Conservation (phyloP, 805 yeast species). For the Candida silvatica region DNA sequence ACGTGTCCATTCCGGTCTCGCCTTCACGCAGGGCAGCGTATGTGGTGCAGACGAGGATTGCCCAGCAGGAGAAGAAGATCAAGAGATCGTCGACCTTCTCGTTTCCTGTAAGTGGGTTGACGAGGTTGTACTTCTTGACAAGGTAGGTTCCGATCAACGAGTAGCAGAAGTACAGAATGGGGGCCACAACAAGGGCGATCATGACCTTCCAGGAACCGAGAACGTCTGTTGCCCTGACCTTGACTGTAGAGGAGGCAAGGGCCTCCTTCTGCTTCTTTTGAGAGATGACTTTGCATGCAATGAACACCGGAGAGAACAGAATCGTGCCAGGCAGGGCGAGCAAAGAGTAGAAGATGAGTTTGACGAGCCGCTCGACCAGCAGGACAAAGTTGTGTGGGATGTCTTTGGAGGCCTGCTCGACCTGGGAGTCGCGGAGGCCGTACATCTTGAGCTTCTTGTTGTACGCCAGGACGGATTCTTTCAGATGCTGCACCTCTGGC, state of each 20-base stretch:
- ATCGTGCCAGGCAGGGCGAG: constrained; percentile 82
- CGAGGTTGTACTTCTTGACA: constrained; percentile 10
- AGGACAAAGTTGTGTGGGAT: constrained; percentile 41
- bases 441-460: constrained; percentile 55
- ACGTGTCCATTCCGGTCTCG: constrained; percentile 86
- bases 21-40: constrained; percentile 86
- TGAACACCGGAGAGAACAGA: constrained; percentile 81
- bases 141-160: constrained; percentile 45
- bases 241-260: constrained; percentile 77
- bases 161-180: constrained; percentile 71
- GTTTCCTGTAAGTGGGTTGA: constrained; percentile 7
- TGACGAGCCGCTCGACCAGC: constrained; percentile 46
- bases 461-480: constrained; percentile 56
- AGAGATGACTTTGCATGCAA: constrained; percentile 67
- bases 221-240: constrained; percentile 85
- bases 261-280: constrained; percentile 67
- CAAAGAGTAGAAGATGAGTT: constrained; percentile 44
- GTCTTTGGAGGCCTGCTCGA: constrained; percentile 44
- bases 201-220: constrained; percentile 94
- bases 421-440: constrained; percentile 67
- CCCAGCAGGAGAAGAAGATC: constrained; percentile 44
- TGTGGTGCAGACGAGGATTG: constrained; percentile 62
- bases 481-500: constrained; percentile 56
- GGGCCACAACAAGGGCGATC: constrained; percentile 82
- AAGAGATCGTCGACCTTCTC: constrained; percentile 5